phyloP scores from a whole-genome alignment of 352 stramenopile genomes.

The Thraustotheca clavata region DNA sequence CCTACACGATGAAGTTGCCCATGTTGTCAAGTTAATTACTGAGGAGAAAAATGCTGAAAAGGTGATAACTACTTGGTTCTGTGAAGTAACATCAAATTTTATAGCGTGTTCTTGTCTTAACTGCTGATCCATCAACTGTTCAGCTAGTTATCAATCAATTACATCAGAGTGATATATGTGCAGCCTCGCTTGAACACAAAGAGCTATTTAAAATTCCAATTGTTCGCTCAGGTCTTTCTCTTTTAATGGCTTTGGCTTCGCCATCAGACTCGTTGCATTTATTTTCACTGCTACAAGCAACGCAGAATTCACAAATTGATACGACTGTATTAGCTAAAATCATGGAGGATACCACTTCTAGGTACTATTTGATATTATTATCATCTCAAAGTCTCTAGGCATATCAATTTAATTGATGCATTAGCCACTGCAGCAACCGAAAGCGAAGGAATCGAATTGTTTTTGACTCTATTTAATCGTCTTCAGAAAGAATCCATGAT shows the following conservation, averaged over 20 bases:
- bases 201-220: not conserved
- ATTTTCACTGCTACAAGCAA: slow-evolving; percentile 6
- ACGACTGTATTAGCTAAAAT: not conserved
- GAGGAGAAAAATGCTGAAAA: not conserved
- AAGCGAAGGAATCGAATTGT: not conserved
- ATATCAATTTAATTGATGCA: not conserved
- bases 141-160: not conserved
- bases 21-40: not conserved
- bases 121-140: not conserved
- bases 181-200: not conserved
- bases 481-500: not conserved
- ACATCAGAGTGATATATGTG: not conserved
- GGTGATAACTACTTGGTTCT: not conserved
- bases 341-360: not conserved
- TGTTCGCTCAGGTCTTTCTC: not conserved
- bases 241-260: slow-evolving; percentile 4
- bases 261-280: slow-evolving; percentile 12
- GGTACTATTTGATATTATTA: no score
- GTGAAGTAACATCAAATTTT: not conserved
- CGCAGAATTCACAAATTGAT: not conserved
- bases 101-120: not conserved
- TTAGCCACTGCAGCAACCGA: no score
- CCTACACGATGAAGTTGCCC: not conserved
- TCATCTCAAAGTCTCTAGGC: no score
- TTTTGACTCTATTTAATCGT: not conserved